phyloP scores from a whole-genome alignment of 768 basidiomycete species.

The Lactarius akahatsu region DNA sequence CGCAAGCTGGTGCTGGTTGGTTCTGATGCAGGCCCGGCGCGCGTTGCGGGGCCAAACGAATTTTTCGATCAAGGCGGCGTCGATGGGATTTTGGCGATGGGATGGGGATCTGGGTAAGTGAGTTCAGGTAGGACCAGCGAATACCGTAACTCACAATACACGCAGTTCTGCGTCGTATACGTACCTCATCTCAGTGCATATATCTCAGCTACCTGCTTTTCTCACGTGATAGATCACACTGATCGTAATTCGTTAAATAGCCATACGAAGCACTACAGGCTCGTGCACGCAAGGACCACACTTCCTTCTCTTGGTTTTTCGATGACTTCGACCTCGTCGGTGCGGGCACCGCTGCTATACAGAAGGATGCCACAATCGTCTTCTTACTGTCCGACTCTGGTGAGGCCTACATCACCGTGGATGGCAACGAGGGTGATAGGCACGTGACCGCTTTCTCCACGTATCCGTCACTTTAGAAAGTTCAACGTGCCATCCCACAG shows the following conservation, averaged over 20 bases:
- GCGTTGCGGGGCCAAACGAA: conserved; percentile 47
- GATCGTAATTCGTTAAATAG: conserved; percentile 35
- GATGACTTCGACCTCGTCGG: conserved; percentile 62
- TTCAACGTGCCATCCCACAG: neutral
- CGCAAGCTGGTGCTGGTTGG: conserved; percentile 62
- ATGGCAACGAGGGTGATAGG: conserved; percentile 60
- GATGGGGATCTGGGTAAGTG: conserved; percentile 77
- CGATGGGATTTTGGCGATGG: conserved; percentile 79
- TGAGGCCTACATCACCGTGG: conserved; percentile 55
- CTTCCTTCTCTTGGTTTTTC: conserved; percentile 64
- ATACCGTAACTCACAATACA: neutral
- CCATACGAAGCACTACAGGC: conserved; percentile 80
- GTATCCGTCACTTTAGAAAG: neutral
- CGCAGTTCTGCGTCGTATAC: conserved; percentile 67
- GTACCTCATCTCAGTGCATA: conserved; percentile 70
- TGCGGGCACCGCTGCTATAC: conserved; percentile 44
- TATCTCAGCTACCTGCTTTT: neutral
- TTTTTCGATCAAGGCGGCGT: conserved; percentile 43
- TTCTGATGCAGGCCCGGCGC: conserved; percentile 48
- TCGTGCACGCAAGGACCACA: conserved; percentile 65
- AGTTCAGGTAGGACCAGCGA: conserved; percentile 15
- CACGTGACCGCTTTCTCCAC: conserved; percentile 36
- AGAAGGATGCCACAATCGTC: conserved; percentile 52
- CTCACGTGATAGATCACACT: conserved; percentile 1
- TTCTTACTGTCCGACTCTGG: conserved; percentile 43